These are phyloP conservation scores for Sporisorium graminicola DNA, from an alignment of 1,284 basidiomycete species.

Conservation along the genomic window DNA sequence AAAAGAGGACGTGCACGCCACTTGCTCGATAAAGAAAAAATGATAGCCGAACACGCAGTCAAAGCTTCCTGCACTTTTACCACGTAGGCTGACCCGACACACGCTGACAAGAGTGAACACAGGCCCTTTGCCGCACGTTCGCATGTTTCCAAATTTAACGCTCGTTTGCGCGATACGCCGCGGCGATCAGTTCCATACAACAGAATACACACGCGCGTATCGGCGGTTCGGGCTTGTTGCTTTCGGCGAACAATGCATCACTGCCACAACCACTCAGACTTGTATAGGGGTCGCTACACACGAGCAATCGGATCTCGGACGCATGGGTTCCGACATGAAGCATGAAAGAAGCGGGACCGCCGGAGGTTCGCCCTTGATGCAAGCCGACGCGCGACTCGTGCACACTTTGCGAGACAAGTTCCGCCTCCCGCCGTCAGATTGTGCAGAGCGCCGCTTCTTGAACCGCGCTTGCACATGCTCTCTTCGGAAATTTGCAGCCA, in stretches of 20 bases:
- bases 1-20: background rate
- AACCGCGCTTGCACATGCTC: background rate
- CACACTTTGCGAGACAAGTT: background rate
- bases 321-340: too few species aligned
- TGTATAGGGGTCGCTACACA: too few species aligned
- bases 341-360: too few species aligned
- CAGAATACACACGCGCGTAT: background rate
- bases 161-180: constrained; percentile 10
- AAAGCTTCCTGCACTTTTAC: background rate
- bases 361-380: background rate
- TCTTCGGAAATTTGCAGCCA: too few species aligned
- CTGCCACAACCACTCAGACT: background rate
- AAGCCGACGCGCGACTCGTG: background rate
- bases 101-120: background rate
- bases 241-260: too few species aligned
- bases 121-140: background rate
- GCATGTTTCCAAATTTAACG: background rate
- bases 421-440: background rate
- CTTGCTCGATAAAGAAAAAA: too few species aligned
- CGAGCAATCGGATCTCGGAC: too few species aligned
- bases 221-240: background rate
- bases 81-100: background rate
- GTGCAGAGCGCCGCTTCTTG: background rate
- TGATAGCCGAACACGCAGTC: too few species aligned
- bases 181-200: background rate